Percentiles rank a stretch among this genome's conserved stretches.
Conservation (phyloP, 225 moss, liverwort and hornwort genomes). For the Anthoceros angustus region DNA sequence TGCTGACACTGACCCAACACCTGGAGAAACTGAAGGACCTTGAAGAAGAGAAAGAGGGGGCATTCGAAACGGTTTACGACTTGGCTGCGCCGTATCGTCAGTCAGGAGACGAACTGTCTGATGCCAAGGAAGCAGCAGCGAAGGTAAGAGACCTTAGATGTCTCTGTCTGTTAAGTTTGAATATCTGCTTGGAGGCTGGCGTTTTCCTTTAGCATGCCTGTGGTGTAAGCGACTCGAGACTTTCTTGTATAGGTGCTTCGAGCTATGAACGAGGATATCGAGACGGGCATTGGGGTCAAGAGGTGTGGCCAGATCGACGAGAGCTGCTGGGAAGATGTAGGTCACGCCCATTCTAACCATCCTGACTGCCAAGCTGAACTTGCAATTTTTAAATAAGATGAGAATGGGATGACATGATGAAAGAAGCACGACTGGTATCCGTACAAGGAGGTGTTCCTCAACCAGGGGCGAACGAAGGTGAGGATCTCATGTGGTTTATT, state of each 20-base stretch:
- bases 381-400: neutral
- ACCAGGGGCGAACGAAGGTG: conserved; percentile 16
- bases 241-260: conserved; percentile 4
- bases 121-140: conserved; percentile 15
- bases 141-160: neutral
- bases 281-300: conserved; percentile 23
- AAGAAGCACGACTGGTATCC: conserved; percentile 18
- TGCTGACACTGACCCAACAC: conserved; percentile 23
- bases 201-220: conserved; percentile 10
- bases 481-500: neutral
- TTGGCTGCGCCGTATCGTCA: conserved; percentile 20
- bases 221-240: no score
- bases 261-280: conserved; percentile 13
- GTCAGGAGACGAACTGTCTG: conserved; percentile 30
- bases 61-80: conserved; percentile 13
- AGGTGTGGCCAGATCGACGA: conserved; percentile 16
- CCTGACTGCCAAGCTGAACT: conserved; percentile 1
- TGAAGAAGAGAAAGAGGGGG: conserved; percentile 22
- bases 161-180: neutral
- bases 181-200: neutral
- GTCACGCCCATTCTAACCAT: conserved; percentile 12
- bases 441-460: conserved; percentile 15
- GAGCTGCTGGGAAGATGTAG: conserved; percentile 22
- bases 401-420: conserved; percentile 9
- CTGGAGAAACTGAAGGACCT: conserved; percentile 24